phyloP scores from a whole-genome alignment of 441 rosid genomes.

The Biscutella laevigata region DNA sequence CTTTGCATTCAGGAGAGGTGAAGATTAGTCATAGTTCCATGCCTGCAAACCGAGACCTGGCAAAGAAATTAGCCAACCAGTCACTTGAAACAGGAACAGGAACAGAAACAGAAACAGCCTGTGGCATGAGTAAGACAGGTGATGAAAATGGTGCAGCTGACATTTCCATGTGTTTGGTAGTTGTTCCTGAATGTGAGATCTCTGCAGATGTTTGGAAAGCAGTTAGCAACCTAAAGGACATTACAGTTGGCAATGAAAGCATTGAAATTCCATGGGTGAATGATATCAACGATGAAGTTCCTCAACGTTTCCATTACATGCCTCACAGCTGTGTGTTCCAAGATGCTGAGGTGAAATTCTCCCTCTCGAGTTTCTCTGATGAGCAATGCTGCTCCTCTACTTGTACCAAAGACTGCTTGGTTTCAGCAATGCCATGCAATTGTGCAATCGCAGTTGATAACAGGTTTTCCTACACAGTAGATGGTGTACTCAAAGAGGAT shows the following conservation, averaged over 20 bases:
- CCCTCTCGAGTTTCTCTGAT: constrained; percentile 44
- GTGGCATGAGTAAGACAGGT: not conserved
- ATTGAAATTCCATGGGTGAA: constrained; percentile 58
- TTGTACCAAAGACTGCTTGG: constrained; percentile 58
- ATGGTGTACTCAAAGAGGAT: constrained; percentile 50
- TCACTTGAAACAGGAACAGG: no score
- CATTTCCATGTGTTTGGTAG: constrained; percentile 25
- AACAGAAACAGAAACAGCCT: constrained; percentile 28
- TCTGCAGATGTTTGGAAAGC: constrained; percentile 38
- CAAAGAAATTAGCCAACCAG: constrained; percentile 40
- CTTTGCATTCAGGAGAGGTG: constrained; percentile 63
- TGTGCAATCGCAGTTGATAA: constrained; percentile 38
- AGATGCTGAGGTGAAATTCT: constrained; percentile 46
- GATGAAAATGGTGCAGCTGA: constrained; percentile 25
- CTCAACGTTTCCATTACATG: constrained; percentile 48
- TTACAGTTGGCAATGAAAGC: constrained; percentile 57
- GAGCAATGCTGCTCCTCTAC: constrained; percentile 45
- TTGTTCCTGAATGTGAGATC: constrained; percentile 36
- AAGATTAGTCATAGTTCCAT: constrained; percentile 50
- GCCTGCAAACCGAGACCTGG: constrained; percentile 46
- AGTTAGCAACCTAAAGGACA: constrained; percentile 36
- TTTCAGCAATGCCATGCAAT: constrained; percentile 32
- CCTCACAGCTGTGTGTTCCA: constrained; percentile 43
- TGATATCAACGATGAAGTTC: constrained; percentile 41
- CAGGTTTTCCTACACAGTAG: constrained; percentile 45